Evolutionary conservation across 176 grass and related monocot species (phyloP), one percentile per base, ranked within the genome.

Genomic region (Carex kokanica): DNA sequence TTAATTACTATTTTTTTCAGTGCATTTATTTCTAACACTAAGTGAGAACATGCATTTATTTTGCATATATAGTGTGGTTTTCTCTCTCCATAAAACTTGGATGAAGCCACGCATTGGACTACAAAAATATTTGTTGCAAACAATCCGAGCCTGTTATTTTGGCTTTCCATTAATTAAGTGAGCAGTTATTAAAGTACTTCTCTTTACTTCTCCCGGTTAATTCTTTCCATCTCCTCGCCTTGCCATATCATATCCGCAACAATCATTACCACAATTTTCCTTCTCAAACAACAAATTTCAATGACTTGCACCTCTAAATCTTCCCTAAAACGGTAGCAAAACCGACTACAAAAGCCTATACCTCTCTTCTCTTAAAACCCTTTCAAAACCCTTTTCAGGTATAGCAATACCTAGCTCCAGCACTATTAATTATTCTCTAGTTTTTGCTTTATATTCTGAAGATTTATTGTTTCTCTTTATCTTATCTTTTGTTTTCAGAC

Each of bases 181-280:
- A 81, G 21, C 79, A 81, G 58, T 81, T 63, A 45, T 81, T 47
- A 18, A 81, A 81, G 57, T 63, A 64, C 34, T 45, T 63, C 7
- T 81, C 79, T 25, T 64, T 60, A 80, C 29, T 80, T 60, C 78
- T 80, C 53, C 12, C 16, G 36, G 36, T 55, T 63, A 34, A 21
- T 63, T 60, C 10, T 41, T 81, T 81, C 79, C 24, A 64, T 81
- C 79, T 81, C 79, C 21, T 81, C 78, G 51, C 36, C 79, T 81
- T 64, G 58, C 60, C 79, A 81, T 81, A 63, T 81, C 79, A 81
- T 81, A 63, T 81, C 34, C 11, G 38, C 79, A 81, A 36, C 79
- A 81, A 81, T 81, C 79, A 81, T 81, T 63, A 64, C 79, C 79
- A 81, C 43, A 62, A 62, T 43, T 47, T 64, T 81, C 79, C 57